phyloP scores from a whole-genome alignment of 305 asterid genomes.

The Coffea humblotiana region DNA sequence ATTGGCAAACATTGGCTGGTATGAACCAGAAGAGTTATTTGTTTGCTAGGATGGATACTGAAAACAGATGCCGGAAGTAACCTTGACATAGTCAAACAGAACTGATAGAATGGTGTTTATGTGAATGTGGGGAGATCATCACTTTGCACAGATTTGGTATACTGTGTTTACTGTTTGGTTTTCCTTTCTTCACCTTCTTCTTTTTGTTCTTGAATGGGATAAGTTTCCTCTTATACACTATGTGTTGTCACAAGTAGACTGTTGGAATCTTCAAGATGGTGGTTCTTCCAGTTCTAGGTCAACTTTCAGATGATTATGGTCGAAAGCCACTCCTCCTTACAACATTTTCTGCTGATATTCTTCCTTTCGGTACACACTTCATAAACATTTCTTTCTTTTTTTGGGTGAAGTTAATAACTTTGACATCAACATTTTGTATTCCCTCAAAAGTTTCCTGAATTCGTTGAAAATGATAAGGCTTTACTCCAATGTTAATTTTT shows the following conservation, averaged over 20 bases:
- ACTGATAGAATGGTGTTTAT: too few relatives aligned
- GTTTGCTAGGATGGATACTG: too few relatives aligned
- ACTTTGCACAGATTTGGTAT: neutral
- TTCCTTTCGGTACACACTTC: conserved; percentile 70
- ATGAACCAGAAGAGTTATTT: too few relatives aligned
- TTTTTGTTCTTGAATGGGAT: conserved; percentile 3
- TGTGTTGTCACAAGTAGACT: conserved; percentile 39
- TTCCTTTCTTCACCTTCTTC: neutral
- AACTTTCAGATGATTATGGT: conserved; percentile 94
- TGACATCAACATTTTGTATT: neutral
- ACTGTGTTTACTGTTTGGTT: neutral
- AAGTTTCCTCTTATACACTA: neutral
- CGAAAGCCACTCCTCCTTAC: conserved; percentile 93
- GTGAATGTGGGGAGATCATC: neutral
- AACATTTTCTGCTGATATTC: conserved; percentile 73
- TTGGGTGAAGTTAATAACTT: too few relatives aligned
- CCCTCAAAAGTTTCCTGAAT: neutral
- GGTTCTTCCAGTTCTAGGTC: conserved; percentile 85
- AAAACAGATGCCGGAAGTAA: neutral
- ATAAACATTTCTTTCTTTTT: too few relatives aligned
- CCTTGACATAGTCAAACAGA: neutral
- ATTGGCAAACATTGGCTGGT: too few relatives aligned
- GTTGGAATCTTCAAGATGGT: conserved; percentile 94
- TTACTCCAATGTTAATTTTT: neutral
- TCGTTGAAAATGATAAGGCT: neutral